Base-by-base conservation (phyloP, 2,329 filamentous ascomycete species). In the Monosporascus sp. region DNA sequence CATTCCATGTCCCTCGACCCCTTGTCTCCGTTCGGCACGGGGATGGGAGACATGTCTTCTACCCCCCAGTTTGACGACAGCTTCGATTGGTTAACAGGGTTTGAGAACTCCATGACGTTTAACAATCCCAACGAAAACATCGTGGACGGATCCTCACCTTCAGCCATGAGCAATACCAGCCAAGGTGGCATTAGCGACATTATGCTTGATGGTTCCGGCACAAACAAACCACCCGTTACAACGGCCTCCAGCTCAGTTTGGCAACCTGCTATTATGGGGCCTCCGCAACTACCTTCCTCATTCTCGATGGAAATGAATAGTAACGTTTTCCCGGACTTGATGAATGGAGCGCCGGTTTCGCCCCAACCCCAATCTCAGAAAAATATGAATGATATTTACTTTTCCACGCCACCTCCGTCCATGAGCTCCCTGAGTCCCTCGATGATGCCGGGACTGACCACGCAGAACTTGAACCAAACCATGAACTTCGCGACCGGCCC, bases 151-250 rank as follows among this genome's bases (percentile, higher is more conserved):
- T 97, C 94, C 11, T 97, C 94, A 15, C 94, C 94, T 17, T 97
- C 94, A 8, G 91, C 91, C 47, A 93, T 97, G 69, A 97, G 93
- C 74, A 96, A 90, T 44, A 90, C 89, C 54, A 97, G 92, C 71
- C 92, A 95, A 66, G 93, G 89, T 68, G 89, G 87, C 49, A 89
- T 92, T 69, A 95, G 90, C 71, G 94, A 97, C 68, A 84, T 91
- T 55, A 91, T 96, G 87, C 78, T 94, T 53, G 91, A 97, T 70
- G 90, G 89, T 55, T 83, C 83, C 38, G 43, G 43, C n/a, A 46
- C 43, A 5, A 87, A 85, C 68, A 84, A 86, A 59, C 77, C 80
- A 41, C 75, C 79, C 38, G 72, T 78, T 53, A 72, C 77, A 20
- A 72, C 75, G 3, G 74, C 75, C 50, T 75, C 79, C 48, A 75